phyloP scores from a whole-genome alignment of 2,329 filamentous ascomycete species.

The Colletotrichum aenigma region DNA sequence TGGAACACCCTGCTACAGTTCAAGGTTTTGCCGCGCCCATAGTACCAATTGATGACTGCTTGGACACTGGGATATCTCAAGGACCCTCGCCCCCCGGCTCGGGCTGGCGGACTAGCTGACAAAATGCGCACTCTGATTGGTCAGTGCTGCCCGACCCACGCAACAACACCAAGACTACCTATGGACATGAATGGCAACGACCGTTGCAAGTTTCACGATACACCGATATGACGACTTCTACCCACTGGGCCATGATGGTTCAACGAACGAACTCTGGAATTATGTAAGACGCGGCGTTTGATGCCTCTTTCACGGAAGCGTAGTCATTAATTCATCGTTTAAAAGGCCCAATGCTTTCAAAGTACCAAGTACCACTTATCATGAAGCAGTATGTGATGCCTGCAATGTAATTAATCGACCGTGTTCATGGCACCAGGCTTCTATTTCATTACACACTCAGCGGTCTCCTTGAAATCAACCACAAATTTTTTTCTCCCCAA shows the following conservation, averaged over 20 bases:
- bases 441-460: background rate
- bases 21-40: conserved; percentile 3
- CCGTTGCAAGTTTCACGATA: background rate
- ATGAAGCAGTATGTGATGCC: background rate
- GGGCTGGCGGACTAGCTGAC: conserved; percentile 13
- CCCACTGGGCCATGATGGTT: background rate
- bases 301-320: background rate
- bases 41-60: conserved; percentile 12
- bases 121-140: conserved; percentile 17
- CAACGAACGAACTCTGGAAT: background rate
- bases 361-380: background rate
- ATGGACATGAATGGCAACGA: background rate
- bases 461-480: fast-evolving
- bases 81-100: background rate
- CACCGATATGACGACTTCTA: background rate
- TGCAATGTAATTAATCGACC: background rate
- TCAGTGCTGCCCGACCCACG: background rate
- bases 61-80: background rate
- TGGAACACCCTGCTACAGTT: conserved; percentile 17
- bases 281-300: fast-evolving
- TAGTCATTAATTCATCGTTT: background rate
- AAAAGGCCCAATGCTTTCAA: background rate
- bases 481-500: background rate
- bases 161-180: background rate
- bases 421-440: background rate